phyloP scores from a whole-genome alignment of 768 basidiomycete genomes.

The Gelatoporia subvermispora region DNA sequence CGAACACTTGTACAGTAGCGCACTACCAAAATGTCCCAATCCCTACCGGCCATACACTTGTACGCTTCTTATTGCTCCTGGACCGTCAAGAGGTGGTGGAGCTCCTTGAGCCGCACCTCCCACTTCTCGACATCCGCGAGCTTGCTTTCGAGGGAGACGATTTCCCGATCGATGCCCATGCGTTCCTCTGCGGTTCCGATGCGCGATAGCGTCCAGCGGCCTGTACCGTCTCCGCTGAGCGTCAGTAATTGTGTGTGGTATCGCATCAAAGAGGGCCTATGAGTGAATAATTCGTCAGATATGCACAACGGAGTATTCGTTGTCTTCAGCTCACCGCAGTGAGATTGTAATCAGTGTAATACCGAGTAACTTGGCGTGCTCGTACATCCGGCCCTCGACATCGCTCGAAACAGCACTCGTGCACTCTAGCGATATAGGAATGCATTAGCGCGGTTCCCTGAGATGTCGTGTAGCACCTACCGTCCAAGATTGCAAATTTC shows the following conservation, averaged over 20 bases:
- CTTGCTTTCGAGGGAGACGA: conserved; percentile 56
- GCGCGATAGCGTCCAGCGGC: conserved; percentile 64
- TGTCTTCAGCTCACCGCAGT: conserved; percentile 62
- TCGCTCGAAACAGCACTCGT: conserved; percentile 95
- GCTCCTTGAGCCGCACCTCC: conserved; percentile 64
- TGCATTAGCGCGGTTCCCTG: background rate
- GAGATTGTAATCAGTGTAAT: conserved; percentile 95
- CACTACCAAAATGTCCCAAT: background rate
- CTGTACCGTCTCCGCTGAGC: conserved; percentile 65
- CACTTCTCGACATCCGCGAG: conserved; percentile 68
- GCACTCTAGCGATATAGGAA: conserved; percentile 55
- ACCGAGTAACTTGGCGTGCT: conserved; percentile 80
- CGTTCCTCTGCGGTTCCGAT: conserved; percentile 73
- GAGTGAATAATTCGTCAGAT: too few relatives aligned
- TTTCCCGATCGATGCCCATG: conserved; percentile 74
- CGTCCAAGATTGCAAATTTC: conserved; percentile 80
- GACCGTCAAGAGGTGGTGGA: conserved; percentile 51
- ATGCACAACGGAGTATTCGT: too few relatives aligned
- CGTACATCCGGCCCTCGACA: conserved; percentile 95
- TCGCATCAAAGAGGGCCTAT: conserved; percentile 76
- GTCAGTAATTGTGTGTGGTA: conserved; percentile 88
- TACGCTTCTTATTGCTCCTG: conserved; percentile 25
- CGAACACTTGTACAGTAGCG: too few relatives aligned
- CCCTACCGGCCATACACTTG: too few relatives aligned
- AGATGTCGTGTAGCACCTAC: conserved; percentile 36